Conservation (phyloP, 495 filamentous ascomycete species). For the Chaetomium cochliodes region DNA sequence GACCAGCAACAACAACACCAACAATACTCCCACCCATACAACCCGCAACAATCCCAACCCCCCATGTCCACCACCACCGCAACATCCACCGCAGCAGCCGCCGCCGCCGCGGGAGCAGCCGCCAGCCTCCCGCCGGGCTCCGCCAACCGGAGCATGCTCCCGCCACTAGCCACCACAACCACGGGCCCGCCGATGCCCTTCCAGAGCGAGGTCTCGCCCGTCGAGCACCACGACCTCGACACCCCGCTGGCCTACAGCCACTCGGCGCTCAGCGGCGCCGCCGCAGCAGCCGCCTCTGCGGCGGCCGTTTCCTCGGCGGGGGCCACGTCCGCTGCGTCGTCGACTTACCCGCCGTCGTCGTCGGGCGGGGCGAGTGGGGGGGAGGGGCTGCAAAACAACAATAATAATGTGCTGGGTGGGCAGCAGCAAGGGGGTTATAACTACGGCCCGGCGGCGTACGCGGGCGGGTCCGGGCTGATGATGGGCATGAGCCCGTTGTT, state of each 20-base stretch:
- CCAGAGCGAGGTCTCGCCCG: conserved; percentile 27
- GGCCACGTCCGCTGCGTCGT: conserved; percentile 16
- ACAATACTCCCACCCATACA: not conserved
- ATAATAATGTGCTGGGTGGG: not conserved
- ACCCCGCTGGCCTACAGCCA: conserved; percentile 11
- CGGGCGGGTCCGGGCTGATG: conserved; percentile 14
- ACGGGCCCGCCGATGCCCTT: conserved; percentile 24
- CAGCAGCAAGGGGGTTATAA: conserved; percentile 10
- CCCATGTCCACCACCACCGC: not conserved
- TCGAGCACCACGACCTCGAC: conserved; percentile 19
- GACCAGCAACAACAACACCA: not conserved
- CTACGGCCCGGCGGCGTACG: conserved; percentile 28
- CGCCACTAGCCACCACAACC: conserved; percentile 15
- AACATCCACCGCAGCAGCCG: conserved; percentile 1
- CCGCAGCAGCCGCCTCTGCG: not conserved
- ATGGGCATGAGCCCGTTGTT: not conserved
- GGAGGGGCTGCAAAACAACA: no score
- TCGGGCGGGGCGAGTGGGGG: not conserved
- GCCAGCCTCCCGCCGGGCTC: not conserved
- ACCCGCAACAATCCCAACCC: not conserved
- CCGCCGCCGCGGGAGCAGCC: not conserved
- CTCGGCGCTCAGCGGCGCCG: not conserved
- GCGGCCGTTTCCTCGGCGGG: not conserved
- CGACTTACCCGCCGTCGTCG: conserved; percentile 29
- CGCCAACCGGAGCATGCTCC: conserved; percentile 10